Evolutionary conservation across 2,329 filamentous ascomycete genomes (phyloP).

Genomic region (Sclerotinia trifoliorum): DNA sequence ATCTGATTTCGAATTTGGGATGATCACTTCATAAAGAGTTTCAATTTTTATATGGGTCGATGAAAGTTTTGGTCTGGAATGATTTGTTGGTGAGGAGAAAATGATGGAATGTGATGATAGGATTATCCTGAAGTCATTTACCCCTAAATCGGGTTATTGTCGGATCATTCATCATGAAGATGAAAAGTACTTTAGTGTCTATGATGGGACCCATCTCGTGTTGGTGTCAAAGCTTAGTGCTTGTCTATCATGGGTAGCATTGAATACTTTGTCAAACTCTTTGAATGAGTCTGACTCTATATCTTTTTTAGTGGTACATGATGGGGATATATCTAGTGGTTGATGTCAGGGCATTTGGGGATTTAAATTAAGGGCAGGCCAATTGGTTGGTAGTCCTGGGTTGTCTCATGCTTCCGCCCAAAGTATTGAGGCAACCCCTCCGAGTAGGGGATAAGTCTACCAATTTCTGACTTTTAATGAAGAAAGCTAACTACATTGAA

Average conservation of each 20-base stretch:
- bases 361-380: slow-evolving; percentile 33
- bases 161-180: slow-evolving; percentile 10
- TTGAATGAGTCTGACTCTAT: slow-evolving; percentile 19
- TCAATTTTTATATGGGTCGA: slow-evolving; percentile 15
- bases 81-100: slow-evolving; percentile 25
- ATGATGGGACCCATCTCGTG: slow-evolving; percentile 78
- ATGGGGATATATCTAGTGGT: slow-evolving; percentile 15
- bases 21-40: slow-evolving; percentile 10
- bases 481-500: slow-evolving; percentile 1
- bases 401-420: slow-evolving; percentile 31
- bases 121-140: slow-evolving; percentile 20
- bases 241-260: slow-evolving; percentile 58
- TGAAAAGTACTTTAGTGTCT: slow-evolving; percentile 31
- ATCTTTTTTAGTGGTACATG: slow-evolving; percentile 28
- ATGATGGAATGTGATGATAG: slow-evolving; percentile 33
- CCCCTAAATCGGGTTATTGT: slow-evolving; percentile 6
- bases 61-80: slow-evolving; percentile 22
- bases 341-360: slow-evolving; percentile 2
- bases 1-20: slow-evolving; percentile 5
- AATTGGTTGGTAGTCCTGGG: slow-evolving; percentile 38
- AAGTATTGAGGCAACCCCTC: slow-evolving; percentile 36
- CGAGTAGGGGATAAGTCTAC: slow-evolving; percentile 40
- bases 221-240: slow-evolving; percentile 92
- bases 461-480: slow-evolving; percentile 5
- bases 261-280: slow-evolving; percentile 26